Base-by-base conservation (phyloP, 495 filamentous ascomycete species). In the Aspergillus baeticus region DNA sequence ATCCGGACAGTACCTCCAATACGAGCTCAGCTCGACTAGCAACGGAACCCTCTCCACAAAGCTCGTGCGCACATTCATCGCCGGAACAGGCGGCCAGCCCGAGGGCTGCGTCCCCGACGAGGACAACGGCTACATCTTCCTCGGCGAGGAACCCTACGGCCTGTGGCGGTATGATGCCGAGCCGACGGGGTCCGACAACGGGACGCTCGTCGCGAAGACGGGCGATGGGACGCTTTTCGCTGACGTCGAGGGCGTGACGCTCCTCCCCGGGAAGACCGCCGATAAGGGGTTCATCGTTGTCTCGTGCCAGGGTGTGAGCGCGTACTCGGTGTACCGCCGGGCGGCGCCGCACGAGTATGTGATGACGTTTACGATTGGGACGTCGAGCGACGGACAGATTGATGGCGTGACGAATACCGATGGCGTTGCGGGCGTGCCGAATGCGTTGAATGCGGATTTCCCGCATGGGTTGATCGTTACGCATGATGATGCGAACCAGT, bases 401-500 rank as follows among this genome's bases (percentile, higher is more conserved):
- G 50, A 53, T 20, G 36, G 50, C 0, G 50, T 53, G 4, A 53
- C 50, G 13, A 53, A 53, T 34, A 53, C 50, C 1, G 50, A 53
- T 42, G 50, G 50, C 5, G 38, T 53, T 10, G 14, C 50, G 29
- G 50, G 20, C 14, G 37, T 53, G 2, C 21, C 20, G 14, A 53
- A 20, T 1, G 37, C 18, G 26, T 29, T 53, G 21, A 53, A 53
- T 34, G 50, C 10, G 1, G 50, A 53, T n/a, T 53, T 53, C 18
- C 50, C 50, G 6, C 22, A 34, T n/a, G 50, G 38, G 6, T 33
- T 54, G 51, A 3, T 54, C 2, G 51, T 44, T 0, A 26, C 36
- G 10, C 51, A 54, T 23, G 51, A 54, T 45, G 51, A 54, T 44
- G 51, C 38, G n/a, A 45, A 54, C 35, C 51, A 45, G 31, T 15